A percentile compares a stretch with the other conserved stretches of the same genome.
These are phyloP conservation scores for Daldinia bambusicola DNA, from an alignment of 495 filamentous ascomycete species.

Conservation along the genomic window DNA sequence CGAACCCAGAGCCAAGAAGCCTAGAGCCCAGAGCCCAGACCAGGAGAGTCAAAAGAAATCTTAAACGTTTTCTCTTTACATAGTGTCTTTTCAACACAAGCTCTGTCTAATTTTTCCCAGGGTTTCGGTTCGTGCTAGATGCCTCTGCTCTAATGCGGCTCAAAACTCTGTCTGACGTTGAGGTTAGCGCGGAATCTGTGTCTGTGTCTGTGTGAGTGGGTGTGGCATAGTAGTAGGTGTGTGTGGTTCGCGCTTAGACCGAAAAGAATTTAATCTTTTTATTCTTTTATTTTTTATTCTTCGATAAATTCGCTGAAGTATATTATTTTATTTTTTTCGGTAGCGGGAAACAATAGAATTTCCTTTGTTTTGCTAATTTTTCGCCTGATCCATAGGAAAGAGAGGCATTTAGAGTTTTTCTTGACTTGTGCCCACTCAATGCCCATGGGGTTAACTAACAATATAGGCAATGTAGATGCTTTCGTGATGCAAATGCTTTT, in stretches of 20 bases:
- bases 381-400: background rate
- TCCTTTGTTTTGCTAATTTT: background rate
- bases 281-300: no score
- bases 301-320: slow-evolving; percentile 27
- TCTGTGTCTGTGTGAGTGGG: no score
- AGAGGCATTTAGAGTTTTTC: slow-evolving; percentile 15
- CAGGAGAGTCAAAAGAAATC: no score
- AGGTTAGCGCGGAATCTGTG: background rate
- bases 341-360: slow-evolving; percentile 8
- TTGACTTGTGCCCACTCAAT: slow-evolving; percentile 7
- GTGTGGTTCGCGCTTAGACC: background rate
- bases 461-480: background rate
- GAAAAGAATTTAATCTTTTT: background rate
- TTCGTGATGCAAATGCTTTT: background rate
- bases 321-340: background rate
- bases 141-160: slow-evolving; percentile 26
- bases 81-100: no score
- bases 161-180: slow-evolving; percentile 31
- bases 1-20: background rate
- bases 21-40: background rate
- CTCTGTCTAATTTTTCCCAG: slow-evolving; percentile 20
- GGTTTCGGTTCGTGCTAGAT: slow-evolving; percentile 29
- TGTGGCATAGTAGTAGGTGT: no score
- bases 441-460: slow-evolving; percentile 15
- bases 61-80: no score